Percentiles rank a stretch among this genome's conserved stretches.
phyloP scores from a whole-genome alignment of 2,329 filamentous ascomycete species.

The Apiospora aurea region DNA sequence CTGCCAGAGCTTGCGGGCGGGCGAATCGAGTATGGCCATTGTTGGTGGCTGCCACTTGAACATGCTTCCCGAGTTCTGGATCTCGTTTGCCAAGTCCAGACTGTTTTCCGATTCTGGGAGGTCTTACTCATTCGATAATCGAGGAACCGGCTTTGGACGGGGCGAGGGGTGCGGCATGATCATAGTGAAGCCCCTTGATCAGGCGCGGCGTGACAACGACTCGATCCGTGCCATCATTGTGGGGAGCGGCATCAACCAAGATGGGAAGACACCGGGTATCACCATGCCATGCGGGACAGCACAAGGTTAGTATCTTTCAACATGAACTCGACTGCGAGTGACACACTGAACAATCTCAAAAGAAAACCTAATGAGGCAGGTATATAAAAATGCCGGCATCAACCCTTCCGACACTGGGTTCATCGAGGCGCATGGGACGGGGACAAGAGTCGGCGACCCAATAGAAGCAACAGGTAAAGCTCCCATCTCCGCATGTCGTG shows the following conservation, averaged over 20 bases:
- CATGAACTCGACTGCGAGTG: neutral
- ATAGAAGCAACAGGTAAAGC: conserved; percentile 55
- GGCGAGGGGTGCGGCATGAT: conserved; percentile 65
- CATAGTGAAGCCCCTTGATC: conserved; percentile 62
- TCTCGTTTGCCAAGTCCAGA: conserved; percentile 53
- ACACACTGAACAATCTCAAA: neutral
- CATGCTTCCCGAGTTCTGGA: conserved; percentile 55
- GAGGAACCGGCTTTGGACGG: conserved; percentile 65
- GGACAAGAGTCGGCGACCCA: conserved; percentile 59
- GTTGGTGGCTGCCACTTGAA: conserved; percentile 57
- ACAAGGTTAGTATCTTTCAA: conserved; percentile 47
- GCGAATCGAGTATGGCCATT: conserved; percentile 55
- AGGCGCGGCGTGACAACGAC: conserved; percentile 63
- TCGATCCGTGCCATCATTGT: conserved; percentile 59
- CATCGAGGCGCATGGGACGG: conserved; percentile 55
- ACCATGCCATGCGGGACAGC: conserved; percentile 61
- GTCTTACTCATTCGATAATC: conserved; percentile 58
- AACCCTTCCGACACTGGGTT: conserved; percentile 38
- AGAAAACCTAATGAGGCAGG: conserved; percentile 35
- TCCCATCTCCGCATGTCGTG: conserved; percentile 28
- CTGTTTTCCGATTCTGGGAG: conserved; percentile 59
- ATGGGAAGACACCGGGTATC: conserved; percentile 62
- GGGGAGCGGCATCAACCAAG: conserved; percentile 59
- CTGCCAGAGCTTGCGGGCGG: conserved; percentile 55
- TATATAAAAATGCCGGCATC: conserved; percentile 34